These are phyloP conservation scores for Penicillium psychrosexuale DNA, from an alignment of 2,329 filamentous ascomycete genomes.

Conservation along the genomic window DNA sequence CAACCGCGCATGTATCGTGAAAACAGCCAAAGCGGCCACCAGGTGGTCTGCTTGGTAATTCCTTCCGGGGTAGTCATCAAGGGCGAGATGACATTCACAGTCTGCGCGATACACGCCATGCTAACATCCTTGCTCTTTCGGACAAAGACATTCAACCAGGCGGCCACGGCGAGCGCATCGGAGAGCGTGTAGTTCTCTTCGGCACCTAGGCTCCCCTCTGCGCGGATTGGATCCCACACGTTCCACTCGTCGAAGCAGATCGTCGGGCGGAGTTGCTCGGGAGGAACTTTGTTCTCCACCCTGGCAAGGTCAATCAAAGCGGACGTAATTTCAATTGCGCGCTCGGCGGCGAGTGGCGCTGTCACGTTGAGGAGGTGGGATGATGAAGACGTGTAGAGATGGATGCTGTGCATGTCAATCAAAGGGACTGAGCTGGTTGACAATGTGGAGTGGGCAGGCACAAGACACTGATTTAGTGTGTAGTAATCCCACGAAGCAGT, in stretches of 20 bases:
- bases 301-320: slow-evolving; percentile 69
- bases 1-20: slow-evolving; percentile 70
- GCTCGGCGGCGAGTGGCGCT: slow-evolving; percentile 67
- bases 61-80: slow-evolving; percentile 67
- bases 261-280: slow-evolving; percentile 59
- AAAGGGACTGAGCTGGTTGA: slow-evolving; percentile 44
- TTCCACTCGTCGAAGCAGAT: slow-evolving; percentile 88
- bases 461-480: slow-evolving; percentile 66
- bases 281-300: slow-evolving; percentile 60
- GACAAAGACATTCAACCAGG: slow-evolving; percentile 74
- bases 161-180: slow-evolving; percentile 69
- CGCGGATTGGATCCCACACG: slow-evolving; percentile 71
- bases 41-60: slow-evolving; percentile 68
- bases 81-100: slow-evolving; percentile 73
- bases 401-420: slow-evolving; percentile 79
- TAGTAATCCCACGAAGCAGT: slow-evolving; percentile 69
- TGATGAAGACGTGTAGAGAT: slow-evolving; percentile 67
- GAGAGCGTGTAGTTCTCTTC: slow-evolving; percentile 73
- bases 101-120: slow-evolving; percentile 77
- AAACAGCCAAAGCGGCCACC: slow-evolving; percentile 71
- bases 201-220: slow-evolving; percentile 67
- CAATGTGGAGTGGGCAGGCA: slow-evolving; percentile 45
- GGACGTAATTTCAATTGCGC: slow-evolving; percentile 68
- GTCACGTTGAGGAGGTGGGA: slow-evolving; percentile 56
- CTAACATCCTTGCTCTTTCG: slow-evolving; percentile 67